phyloP scores from a whole-genome alignment of 805 yeast genomes.

The Candida berthetii region DNA sequence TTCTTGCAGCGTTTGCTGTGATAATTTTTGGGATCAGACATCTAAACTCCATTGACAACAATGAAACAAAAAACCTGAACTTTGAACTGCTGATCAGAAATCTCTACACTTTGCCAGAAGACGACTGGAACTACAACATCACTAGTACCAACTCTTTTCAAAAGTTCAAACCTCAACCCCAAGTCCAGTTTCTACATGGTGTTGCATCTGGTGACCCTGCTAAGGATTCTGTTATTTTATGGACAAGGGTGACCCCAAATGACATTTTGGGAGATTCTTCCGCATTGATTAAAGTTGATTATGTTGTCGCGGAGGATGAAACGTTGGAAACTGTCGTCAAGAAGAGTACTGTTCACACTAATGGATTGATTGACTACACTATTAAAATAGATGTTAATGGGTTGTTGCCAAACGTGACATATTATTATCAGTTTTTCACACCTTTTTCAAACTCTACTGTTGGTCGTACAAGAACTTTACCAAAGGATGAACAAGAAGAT shows the following conservation, averaged over 20 bases:
- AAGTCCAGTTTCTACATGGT: conserved; percentile 12
- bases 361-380: conserved; percentile 13
- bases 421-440: conserved; percentile 14
- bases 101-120: conserved; percentile 3
- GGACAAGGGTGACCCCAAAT: conserved; percentile 18
- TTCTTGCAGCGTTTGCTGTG: not conserved
- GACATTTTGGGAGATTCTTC: not conserved
- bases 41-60: not conserved
- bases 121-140: conserved; percentile 1
- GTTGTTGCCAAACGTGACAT: conserved; percentile 11
- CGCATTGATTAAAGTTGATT: not conserved
- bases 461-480: conserved; percentile 17
- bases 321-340: not conserved
- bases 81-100: conserved; percentile 6
- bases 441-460: conserved; percentile 1
- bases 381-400: conserved; percentile 14
- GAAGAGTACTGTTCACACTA: conserved; percentile 4
- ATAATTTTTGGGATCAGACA: not conserved
- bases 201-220: conserved; percentile 21
- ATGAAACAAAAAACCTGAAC: conserved; percentile 3
- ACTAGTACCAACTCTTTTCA: not conserved
- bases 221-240: conserved; percentile 12
- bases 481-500: conserved; percentile 8
- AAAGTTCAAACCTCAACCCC: not conserved
- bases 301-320: not conserved